phyloP scores from a whole-genome alignment of 768 basidiomycete species.

The Tephrocybe sp. region DNA sequence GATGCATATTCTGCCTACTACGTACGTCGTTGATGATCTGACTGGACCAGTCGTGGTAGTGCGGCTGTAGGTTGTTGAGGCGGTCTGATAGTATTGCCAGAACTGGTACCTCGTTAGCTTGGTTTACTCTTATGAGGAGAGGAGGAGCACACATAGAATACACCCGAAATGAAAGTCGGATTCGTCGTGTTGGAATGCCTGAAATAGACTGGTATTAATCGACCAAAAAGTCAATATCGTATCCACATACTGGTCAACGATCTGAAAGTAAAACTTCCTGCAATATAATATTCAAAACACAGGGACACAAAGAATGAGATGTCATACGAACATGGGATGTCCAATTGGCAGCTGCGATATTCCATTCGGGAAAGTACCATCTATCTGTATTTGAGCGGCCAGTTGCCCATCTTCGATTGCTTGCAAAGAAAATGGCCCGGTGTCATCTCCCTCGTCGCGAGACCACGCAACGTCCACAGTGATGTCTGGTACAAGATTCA shows the following conservation, averaged over 20 bases:
- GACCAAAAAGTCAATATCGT: neutral
- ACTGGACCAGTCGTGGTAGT: too few relatives aligned
- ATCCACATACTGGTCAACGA: neutral
- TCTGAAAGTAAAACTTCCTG: constrained; percentile 1
- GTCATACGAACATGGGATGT: neutral
- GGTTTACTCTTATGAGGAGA: neutral
- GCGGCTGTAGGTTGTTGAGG: neutral
- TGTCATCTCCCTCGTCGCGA: neutral
- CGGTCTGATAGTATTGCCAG: neutral
- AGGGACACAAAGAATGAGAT: neutral
- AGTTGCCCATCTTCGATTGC: neutral
- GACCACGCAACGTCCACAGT: neutral
- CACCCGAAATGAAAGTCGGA: neutral
- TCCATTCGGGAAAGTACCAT: neutral
- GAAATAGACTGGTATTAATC: neutral
- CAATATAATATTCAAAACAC: neutral
- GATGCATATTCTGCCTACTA: too few relatives aligned
- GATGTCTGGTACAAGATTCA: neutral
- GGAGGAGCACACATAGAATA: neutral
- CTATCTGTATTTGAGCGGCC: neutral
- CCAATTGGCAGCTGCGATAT: neutral
- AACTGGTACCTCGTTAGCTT: neutral
- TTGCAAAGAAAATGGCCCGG: neutral
- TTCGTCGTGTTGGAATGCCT: neutral
- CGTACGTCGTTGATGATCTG: too few relatives aligned